Evolutionary conservation across 2,329 filamentous ascomycete genomes (phyloP), one percentile per base, ranked within the genome.

Genomic region (Mollisiaceae sp.): DNA sequence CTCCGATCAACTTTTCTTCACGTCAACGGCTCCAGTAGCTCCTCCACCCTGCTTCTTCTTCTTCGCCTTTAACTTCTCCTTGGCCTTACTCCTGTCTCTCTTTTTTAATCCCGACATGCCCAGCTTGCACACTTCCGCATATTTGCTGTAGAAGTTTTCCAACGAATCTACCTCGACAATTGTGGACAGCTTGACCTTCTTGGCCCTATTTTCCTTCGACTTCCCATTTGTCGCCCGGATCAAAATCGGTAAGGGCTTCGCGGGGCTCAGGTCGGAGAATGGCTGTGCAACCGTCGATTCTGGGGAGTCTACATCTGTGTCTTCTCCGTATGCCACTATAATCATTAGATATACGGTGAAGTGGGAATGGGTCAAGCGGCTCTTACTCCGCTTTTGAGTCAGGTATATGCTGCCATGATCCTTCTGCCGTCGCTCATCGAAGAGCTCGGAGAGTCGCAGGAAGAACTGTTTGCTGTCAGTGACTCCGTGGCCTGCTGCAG

Each of bases 61-160:
- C 70, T 77, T 88, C 81, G 90, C 92, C 77, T 91, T 91, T 72
- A 91, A 89, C 77, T 91, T 92, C 82, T 86, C 87, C 80, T 91
- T 91, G 71, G 89, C 89, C 84, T 92, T 94, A 79, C 91, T 97
- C 75, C 93, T 86, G 80, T 98, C 94, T 72, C 95, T 86, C 76
- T 97, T 97, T 86, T 97, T 98, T 79, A 99, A 77, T 8, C 90
- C 89, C 58, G 86, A 84, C 93, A 98, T 97, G 6, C 93, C 93
- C 0, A 85, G 82, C 82, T 97, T 97, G 80, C 94, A 97, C 2
- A 93, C 85, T 71, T 98, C 95, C 24, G 93, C 94, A 80, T 98
- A 99, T 60, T 87, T 85, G 36, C 82, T 81, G 77, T 93, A 99
- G 76, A 99, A 99, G 0, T 78, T 81, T 62, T 96, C 93, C 12